Base-by-base conservation (phyloP, 164 flowering plant genomes). In the Pachysandra terminalis region DNA sequence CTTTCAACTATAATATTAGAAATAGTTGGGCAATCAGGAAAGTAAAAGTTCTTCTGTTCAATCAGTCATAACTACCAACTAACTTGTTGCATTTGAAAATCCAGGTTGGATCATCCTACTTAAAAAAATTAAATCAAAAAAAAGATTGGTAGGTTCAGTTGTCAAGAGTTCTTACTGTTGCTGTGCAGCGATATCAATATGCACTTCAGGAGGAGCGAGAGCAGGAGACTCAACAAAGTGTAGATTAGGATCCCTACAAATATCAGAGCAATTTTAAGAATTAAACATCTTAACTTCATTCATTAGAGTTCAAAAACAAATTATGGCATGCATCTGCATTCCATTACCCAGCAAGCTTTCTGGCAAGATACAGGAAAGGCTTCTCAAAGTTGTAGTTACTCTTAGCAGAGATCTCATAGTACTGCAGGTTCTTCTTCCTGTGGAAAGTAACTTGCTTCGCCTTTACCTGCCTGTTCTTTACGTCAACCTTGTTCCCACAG, bases 401-500 rank as follows among this genome's bases (percentile, higher is more conserved):
- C 79, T 84, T 86, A 10, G 86, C 90, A 67, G 90, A 86, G 19
- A 86, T 86, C 74, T 86, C 90, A 73, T 86, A 86, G 79, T 86
- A 86, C 70, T 84, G 90, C 21, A 84, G 82, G 65, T 86, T 86
- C 72, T 86, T 86, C 80, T 84, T 86, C 80, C 90, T 80, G 81
- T 86, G 88, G 74, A 84, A 86, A 0, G 89, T 87, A 15, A 87
- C 87, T 66, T 84, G 87, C 79, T 86, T 84, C 22, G 90, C 88
- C 74, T 86, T 85, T 23, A 86, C 88, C 70, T 86, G 85, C 74
- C 88, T 84, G 80, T 80, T 82, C 80, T 84, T 86, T 65, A 83
- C 85, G 75, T 87, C 91, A 62, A 87, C 89, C 81, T 87, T 87
- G 83, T 87, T 87, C 45, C 91, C 91, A 63, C 91, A 87, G 12